These are phyloP conservation scores for Penicillium ucsense DNA, from an alignment of 495 filamentous ascomycete genomes.

Conservation along the genomic window DNA sequence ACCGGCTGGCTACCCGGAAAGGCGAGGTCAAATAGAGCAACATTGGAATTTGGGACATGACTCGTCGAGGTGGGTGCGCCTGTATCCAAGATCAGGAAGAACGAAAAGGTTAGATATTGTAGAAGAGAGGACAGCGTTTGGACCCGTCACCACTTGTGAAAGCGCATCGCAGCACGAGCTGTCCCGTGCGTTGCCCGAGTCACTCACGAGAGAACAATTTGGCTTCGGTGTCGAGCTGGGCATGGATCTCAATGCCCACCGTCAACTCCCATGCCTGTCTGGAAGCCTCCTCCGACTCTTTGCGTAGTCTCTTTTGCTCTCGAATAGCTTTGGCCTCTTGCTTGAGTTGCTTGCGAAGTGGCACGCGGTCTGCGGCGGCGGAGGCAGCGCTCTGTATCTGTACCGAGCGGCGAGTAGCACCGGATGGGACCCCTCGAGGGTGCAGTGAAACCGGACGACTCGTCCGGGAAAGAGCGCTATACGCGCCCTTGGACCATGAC, in stretches of 20 bases:
- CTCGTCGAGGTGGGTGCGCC: conserved; percentile 59
- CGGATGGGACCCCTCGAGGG: not conserved
- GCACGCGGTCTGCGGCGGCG: conserved; percentile 25
- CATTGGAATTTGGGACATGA: conserved; percentile 70
- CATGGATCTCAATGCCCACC: conserved; percentile 94
- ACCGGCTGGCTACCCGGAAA: conserved; percentile 81
- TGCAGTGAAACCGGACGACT: conserved; percentile 3
- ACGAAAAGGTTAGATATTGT: too few species aligned
- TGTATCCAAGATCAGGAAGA: conserved; percentile 3
- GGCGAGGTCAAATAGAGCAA: conserved; percentile 81
- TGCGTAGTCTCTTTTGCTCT: conserved; percentile 25
- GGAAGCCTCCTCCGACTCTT: conserved; percentile 28
- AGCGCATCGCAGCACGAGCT: too few species aligned
- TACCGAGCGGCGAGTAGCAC: too few species aligned
- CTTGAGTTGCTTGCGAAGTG: conserved; percentile 67
- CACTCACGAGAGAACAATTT: conserved; percentile 71
- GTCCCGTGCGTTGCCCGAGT: too few species aligned
- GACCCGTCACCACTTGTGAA: too few species aligned
- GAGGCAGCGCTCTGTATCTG: too few species aligned
- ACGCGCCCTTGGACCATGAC: conserved; percentile 24
- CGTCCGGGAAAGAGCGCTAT: conserved; percentile 17
- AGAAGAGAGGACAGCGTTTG: too few species aligned
- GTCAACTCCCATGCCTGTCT: conserved; percentile 71
- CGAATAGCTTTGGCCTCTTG: conserved; percentile 52
- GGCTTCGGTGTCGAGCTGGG: conserved; percentile 75